Conservation (phyloP, 306 rosid species). For the Mucuna pruriens region DNA sequence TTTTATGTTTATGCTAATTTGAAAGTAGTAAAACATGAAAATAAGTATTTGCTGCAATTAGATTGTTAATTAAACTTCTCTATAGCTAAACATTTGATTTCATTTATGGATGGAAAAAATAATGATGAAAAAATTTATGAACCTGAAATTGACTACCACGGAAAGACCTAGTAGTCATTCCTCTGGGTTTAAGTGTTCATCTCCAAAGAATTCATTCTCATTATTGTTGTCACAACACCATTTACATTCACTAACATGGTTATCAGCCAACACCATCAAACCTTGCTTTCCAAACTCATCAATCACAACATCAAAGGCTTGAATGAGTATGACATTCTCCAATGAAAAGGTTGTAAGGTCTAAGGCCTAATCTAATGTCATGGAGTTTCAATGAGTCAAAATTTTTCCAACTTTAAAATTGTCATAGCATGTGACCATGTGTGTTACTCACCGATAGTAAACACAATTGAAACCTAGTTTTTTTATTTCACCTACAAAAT, state of each 20-base stretch:
- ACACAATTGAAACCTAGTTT: slow-evolving; percentile 46
- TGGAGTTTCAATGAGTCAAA: not conserved
- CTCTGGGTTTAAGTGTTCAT: not conserved
- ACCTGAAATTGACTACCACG: slow-evolving; percentile 36
- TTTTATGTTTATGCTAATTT: no score
- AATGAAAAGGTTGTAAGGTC: slow-evolving; percentile 24
- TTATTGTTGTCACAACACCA: slow-evolving; percentile 47
- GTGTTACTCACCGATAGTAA: slow-evolving; percentile 41
- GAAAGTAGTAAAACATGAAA: no score
- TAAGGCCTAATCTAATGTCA: slow-evolving; percentile 2
- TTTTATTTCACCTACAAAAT: not conserved
- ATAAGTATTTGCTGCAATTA: no score
- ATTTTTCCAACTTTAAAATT: slow-evolving; percentile 5
- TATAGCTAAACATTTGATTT: not conserved
- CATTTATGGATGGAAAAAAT: not conserved
- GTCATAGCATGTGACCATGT: slow-evolving; percentile 47
- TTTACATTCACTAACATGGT: slow-evolving; percentile 45
- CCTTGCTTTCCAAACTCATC: slow-evolving; percentile 40
- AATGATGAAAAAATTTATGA: not conserved
- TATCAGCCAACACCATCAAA: slow-evolving; percentile 46
- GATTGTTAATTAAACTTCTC: not conserved
- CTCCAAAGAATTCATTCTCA: slow-evolving; percentile 52
- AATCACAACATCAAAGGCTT: slow-evolving; percentile 35
- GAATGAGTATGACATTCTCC: not conserved
- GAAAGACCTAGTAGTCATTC: slow-evolving; percentile 51